Evolutionary conservation across 2,329 filamentous ascomycete species (phyloP).

Genomic region (Paecilomyces dactylethromorphus): DNA sequence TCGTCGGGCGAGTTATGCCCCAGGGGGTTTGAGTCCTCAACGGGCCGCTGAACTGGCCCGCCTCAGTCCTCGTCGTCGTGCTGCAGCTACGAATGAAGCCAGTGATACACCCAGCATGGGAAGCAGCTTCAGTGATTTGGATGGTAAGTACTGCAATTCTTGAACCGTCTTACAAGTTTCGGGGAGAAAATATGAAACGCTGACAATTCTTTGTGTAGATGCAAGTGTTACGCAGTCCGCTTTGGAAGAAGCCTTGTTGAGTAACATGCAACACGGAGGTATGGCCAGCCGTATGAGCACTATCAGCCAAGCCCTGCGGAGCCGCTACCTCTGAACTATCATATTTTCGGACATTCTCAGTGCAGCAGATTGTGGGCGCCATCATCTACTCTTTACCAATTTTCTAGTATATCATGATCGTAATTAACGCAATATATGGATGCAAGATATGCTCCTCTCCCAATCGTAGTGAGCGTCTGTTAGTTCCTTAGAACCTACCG

Average conservation of each 20-base stretch:
- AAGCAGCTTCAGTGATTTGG: constrained; percentile 60
- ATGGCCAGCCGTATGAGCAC: constrained; percentile 46
- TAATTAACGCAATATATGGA: neutral
- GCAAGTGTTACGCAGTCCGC: constrained; percentile 59
- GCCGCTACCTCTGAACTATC: constrained; percentile 39
- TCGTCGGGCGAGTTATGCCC: constrained; percentile 9
- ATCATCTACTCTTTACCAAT: neutral
- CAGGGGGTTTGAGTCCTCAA: constrained; percentile 32
- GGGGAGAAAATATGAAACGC: neutral
- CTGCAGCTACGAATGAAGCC: constrained; percentile 31
- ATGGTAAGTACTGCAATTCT: constrained; percentile 39
- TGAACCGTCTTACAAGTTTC: too few species aligned
- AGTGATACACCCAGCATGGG: constrained; percentile 57
- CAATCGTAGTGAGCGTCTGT: neutral
- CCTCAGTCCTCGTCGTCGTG: constrained; percentile 40
- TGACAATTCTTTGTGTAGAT: constrained; percentile 31
- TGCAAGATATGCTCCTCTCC: neutral
- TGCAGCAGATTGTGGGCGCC: neutral
- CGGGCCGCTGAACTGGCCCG: constrained; percentile 44
- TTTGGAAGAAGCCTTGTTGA: constrained; percentile 57
- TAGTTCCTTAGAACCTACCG: too few species aligned
- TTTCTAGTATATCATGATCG: neutral
- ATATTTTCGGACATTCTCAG: neutral
- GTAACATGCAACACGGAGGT: constrained; percentile 53
- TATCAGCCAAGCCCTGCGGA: constrained; percentile 49